phyloP scores from a whole-genome alignment of 1,139 yeast species.

The Zygoascus sp. region DNA sequence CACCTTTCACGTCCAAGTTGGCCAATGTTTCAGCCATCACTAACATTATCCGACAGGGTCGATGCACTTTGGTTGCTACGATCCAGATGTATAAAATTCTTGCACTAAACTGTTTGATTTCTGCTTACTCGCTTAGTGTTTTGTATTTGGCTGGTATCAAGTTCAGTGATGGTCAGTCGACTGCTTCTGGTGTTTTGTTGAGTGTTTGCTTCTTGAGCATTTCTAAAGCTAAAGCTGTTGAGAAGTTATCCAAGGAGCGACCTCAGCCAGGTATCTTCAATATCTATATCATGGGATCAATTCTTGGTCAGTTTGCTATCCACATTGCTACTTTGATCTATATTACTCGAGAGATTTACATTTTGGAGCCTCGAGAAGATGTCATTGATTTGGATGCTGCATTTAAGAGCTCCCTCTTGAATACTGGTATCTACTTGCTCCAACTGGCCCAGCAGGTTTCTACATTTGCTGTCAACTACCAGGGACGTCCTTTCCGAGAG shows the following conservation, averaged over 20 bases:
- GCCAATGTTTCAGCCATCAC: slow-evolving; percentile 91
- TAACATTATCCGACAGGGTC: slow-evolving; percentile 93
- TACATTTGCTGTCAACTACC: slow-evolving; percentile 96
- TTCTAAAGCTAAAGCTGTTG: slow-evolving; percentile 88
- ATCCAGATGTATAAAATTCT: slow-evolving; percentile 98
- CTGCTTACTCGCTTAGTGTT: slow-evolving; percentile 93
- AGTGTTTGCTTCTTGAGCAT: slow-evolving; percentile 94
- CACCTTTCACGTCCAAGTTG: slow-evolving; percentile 94
- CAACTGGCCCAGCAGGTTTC: slow-evolving; percentile 96
- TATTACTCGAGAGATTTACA: slow-evolving; percentile 76
- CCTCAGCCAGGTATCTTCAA: slow-evolving; percentile 98
- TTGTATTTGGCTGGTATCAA: slow-evolving; percentile 96
- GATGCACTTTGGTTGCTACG: slow-evolving; percentile 95
- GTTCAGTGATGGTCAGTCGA: slow-evolving; percentile 96
- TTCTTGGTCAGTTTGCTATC: slow-evolving; percentile 91
- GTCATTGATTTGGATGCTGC: slow-evolving; percentile 83
- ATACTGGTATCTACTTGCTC: slow-evolving; percentile 91
- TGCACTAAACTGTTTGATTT: slow-evolving; percentile 93
- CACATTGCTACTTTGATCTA: slow-evolving; percentile 81
- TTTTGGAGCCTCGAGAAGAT: slow-evolving; percentile 87
- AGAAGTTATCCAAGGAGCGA: slow-evolving; percentile 85
- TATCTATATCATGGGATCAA: slow-evolving; percentile 93
- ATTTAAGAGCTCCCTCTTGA: slow-evolving; percentile 82
- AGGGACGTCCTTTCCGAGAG: slow-evolving; percentile 96
- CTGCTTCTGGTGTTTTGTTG: slow-evolving; percentile 83